Evolutionary conservation across 2,329 filamentous ascomycete genomes (phyloP).

Genomic region (Emergomyces pasteurianus): DNA sequence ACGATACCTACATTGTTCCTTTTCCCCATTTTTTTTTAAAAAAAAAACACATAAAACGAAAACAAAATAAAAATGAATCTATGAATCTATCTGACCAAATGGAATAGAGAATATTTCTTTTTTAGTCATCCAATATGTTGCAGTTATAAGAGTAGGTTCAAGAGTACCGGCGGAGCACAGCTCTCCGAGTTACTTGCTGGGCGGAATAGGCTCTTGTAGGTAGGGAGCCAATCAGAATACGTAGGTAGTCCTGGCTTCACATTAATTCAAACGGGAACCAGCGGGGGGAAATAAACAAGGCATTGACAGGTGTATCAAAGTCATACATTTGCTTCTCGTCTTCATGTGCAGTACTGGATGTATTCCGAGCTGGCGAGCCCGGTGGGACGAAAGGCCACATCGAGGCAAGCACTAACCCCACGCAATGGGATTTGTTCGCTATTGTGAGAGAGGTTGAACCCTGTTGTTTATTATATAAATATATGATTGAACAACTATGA

Average conservation of each 20-base stretch:
- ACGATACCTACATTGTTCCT: not conserved
- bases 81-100: not conserved
- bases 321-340: too few species aligned
- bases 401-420: not conserved
- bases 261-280: not conserved
- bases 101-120: not conserved
- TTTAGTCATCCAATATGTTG: not conserved
- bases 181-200: not conserved
- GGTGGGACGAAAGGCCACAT: too few species aligned
- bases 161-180: not conserved
- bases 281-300: not conserved
- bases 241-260: not conserved
- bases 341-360: too few species aligned
- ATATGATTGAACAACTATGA: too few species aligned
- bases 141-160: not conserved
- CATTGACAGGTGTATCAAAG: not conserved
- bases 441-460: not conserved
- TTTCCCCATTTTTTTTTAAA: not conserved
- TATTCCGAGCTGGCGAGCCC: too few species aligned
- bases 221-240: not conserved
- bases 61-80: too few species aligned
- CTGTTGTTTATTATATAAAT: not conserved
- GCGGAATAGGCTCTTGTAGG: too few species aligned
- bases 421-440: not conserved
- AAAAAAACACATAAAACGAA: too few species aligned